Percentiles rank a stretch among this genome's conserved stretches.
Evolutionary conservation across 129 eudicot genomes (phyloP).

Genomic region (Escallonia rubra): DNA sequence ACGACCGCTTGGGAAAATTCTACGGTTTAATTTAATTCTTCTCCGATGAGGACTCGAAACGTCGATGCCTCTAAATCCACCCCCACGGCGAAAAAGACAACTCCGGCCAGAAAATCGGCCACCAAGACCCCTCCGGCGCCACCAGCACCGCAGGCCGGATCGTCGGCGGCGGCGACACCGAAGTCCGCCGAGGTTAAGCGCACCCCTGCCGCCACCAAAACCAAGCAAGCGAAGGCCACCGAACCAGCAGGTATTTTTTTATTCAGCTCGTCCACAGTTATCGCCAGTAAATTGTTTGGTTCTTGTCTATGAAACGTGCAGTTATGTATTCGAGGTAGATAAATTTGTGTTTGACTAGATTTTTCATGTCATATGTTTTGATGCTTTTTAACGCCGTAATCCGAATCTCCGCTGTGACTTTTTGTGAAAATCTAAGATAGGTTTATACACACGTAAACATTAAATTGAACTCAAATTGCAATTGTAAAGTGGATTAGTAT

Average conservation of each 20-base stretch:
- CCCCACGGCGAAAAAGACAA: constrained; percentile 38
- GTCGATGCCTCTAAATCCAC: constrained; percentile 41
- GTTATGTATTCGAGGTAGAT: no score
- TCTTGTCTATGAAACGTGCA: not conserved
- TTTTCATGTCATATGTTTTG: no score
- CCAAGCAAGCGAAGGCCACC: constrained; percentile 18
- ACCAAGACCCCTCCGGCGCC: constrained; percentile 38
- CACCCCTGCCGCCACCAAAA: constrained; percentile 19
- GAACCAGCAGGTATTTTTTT: constrained; percentile 30
- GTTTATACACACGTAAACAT: no score
- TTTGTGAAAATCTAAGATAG: no score
- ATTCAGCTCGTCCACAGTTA: not conserved
- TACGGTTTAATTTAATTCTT: not conserved
- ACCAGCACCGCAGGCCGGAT: constrained; percentile 10
- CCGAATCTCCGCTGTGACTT: not conserved
- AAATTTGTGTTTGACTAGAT: no score
- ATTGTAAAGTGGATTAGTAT: no score
- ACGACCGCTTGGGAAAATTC: not conserved
- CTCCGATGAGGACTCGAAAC: constrained; percentile 54
- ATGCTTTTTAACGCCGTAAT: not conserved
- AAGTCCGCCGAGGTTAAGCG: constrained; percentile 18
- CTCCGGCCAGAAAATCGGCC: constrained; percentile 45
- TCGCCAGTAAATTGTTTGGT: not conserved
- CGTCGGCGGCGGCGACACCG: constrained; percentile 26
- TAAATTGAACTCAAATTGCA: no score